phyloP scores from a whole-genome alignment of 768 basidiomycete genomes.

The Leucosporidium yakuticum region DNA sequence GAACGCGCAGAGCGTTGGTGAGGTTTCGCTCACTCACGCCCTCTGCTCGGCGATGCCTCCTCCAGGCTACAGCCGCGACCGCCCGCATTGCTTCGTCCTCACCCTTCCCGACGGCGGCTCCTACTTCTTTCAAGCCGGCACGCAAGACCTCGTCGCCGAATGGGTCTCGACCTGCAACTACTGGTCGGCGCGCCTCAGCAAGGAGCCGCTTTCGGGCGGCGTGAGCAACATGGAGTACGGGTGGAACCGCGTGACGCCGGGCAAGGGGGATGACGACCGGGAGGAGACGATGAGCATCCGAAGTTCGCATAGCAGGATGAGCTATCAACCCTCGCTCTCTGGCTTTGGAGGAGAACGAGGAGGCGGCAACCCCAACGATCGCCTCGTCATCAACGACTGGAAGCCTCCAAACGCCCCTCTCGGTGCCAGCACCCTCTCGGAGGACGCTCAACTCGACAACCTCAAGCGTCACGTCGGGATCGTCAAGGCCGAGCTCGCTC shows the following conservation, averaged over 20 bases:
- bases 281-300: slow-evolving; percentile 35
- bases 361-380: slow-evolving; percentile 51
- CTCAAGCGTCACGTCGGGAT: slow-evolving; percentile 70
- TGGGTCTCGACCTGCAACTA: slow-evolving; percentile 99
- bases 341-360: slow-evolving; percentile 29
- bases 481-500: slow-evolving; percentile 70
- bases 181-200: slow-evolving; percentile 92
- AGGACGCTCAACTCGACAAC: slow-evolving; percentile 87
- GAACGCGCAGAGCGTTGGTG: slow-evolving; percentile 79
- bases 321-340: slow-evolving; percentile 48
- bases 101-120: slow-evolving; percentile 80
- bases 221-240: slow-evolving; percentile 99
- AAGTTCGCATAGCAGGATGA: slow-evolving; percentile 55
- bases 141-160: slow-evolving; percentile 95
- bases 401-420: slow-evolving; percentile 79
- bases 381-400: slow-evolving; percentile 84
- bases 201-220: slow-evolving; percentile 89
- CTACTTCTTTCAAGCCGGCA: slow-evolving; percentile 98
- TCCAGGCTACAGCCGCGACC: slow-evolving; percentile 82
- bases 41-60: slow-evolving; percentile 79
- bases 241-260: slow-evolving; percentile 60
- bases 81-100: slow-evolving; percentile 91
- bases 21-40: slow-evolving; percentile 76
- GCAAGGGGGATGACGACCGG: slow-evolving; percentile 43
- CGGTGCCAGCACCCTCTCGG: slow-evolving; percentile 77